phyloP scores from a whole-genome alignment of 345 rosid species.

The Brassica rapa region DNA sequence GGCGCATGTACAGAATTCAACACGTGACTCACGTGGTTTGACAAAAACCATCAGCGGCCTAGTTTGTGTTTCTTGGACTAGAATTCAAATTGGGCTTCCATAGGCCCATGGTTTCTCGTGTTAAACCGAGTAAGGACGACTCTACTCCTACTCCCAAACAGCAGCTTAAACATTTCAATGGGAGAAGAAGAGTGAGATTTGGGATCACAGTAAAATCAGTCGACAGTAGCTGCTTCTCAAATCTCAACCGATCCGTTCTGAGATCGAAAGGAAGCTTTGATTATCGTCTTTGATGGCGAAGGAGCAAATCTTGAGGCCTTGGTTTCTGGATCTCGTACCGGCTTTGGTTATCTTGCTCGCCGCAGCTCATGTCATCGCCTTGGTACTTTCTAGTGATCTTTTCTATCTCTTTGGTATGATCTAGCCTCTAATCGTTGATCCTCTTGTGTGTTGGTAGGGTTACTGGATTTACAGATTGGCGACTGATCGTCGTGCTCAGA shows the following conservation, averaged over 20 bases:
- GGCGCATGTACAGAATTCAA: too few species aligned
- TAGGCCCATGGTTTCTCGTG: conserved; percentile 15
- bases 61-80: background rate
- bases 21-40: background rate
- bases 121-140: conserved; percentile 1
- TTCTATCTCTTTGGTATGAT: background rate
- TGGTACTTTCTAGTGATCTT: conserved; percentile 46
- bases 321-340: conserved; percentile 75
- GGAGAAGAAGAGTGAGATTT: conserved; percentile 11
- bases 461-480: conserved; percentile 87
- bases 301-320: conserved; percentile 52
- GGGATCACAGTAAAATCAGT: conserved; percentile 14
- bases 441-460: conserved; percentile 41
- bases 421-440: background rate
- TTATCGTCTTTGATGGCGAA: conserved; percentile 47
- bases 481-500: conserved; percentile 65
- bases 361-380: conserved; percentile 78
- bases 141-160: conserved; percentile 27
- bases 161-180: background rate
- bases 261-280: background rate
- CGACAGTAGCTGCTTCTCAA: conserved; percentile 13
- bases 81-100: background rate
- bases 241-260: background rate
- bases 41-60: background rate
- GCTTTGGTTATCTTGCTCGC: conserved; percentile 61